Percentiles rank a stretch among this genome's conserved stretches.
phyloP scores from a whole-genome alignment of 1,284 basidiomycete genomes.

The Athelia sp. region DNA sequence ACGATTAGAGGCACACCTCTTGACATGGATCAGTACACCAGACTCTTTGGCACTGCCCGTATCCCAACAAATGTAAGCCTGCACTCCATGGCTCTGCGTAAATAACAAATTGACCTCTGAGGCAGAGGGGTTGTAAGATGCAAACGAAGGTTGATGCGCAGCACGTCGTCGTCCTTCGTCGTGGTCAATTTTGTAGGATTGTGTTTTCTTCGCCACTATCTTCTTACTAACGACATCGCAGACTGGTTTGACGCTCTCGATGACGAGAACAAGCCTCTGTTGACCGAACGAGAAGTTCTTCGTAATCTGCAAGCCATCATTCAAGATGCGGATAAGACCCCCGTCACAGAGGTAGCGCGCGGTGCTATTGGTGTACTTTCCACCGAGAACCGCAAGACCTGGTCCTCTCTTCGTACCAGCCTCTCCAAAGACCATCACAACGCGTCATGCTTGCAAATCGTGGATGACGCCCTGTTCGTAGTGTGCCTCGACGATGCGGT shows the following conservation, averaged over 20 bases:
- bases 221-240: conserved; percentile 24
- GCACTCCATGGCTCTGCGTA: neutral
- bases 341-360: conserved; percentile 72
- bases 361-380: conserved; percentile 81
- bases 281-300: conserved; percentile 88
- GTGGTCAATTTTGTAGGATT: conserved; percentile 84
- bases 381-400: conserved; percentile 92
- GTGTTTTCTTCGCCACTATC: conserved; percentile 1
- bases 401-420: conserved; percentile 72
- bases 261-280: conserved; percentile 74
- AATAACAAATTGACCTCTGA: conserved; percentile 1
- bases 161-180: conserved; percentile 86
- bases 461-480: conserved; percentile 88
- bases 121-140: conserved; percentile 86
- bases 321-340: conserved; percentile 82
- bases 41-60: conserved; percentile 90
- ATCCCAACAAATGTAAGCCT: conserved; percentile 83
- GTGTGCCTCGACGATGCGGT: conserved; percentile 90
- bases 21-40: conserved; percentile 92
- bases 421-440: conserved; percentile 71
- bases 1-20: conserved; percentile 73
- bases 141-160: conserved; percentile 66
- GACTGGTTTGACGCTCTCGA: conserved; percentile 96
- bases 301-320: conserved; percentile 89
- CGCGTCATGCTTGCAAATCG: conserved; percentile 71